Conservation (phyloP, 139 green algal species). For the Chlamydomonas sp. region DNA sequence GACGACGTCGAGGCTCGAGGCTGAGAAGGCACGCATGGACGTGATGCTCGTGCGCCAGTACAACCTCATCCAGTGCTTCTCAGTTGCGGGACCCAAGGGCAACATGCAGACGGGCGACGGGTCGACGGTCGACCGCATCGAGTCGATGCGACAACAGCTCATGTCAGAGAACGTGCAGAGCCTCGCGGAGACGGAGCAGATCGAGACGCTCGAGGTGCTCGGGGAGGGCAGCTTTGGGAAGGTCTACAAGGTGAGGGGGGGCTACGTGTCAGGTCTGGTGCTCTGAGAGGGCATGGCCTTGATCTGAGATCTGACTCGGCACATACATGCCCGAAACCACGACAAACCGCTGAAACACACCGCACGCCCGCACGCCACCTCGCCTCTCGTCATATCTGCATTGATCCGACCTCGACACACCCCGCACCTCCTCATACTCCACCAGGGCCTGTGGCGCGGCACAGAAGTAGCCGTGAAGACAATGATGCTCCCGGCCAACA, state of each 20-base stretch:
- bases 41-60: conserved; percentile 44
- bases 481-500: conserved; percentile 17
- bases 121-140: conserved; percentile 6
- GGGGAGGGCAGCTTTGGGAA: conserved; percentile 13
- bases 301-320: no score
- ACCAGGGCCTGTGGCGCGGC: conserved; percentile 28
- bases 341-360: no score
- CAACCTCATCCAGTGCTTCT: conserved; percentile 40
- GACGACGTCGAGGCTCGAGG: conserved; percentile 31
- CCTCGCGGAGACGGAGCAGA: conserved; percentile 12
- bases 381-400: conserved; percentile 27
- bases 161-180: conserved; percentile 6
- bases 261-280: conserved; percentile 18
- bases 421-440: no score
- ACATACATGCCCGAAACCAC: no score
- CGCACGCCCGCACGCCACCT: no score
- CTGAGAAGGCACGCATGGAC: conserved; percentile 40
- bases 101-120: background rate
- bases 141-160: conserved; percentile 5
- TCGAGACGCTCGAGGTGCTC: conserved; percentile 12
- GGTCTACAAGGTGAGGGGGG: conserved; percentile 19
- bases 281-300: no score
- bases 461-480: conserved; percentile 31
- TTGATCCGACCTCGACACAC: no score
- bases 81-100: background rate